phyloP scores from a whole-genome alignment of 768 basidiomycete genomes.

The Collybia sordida region DNA sequence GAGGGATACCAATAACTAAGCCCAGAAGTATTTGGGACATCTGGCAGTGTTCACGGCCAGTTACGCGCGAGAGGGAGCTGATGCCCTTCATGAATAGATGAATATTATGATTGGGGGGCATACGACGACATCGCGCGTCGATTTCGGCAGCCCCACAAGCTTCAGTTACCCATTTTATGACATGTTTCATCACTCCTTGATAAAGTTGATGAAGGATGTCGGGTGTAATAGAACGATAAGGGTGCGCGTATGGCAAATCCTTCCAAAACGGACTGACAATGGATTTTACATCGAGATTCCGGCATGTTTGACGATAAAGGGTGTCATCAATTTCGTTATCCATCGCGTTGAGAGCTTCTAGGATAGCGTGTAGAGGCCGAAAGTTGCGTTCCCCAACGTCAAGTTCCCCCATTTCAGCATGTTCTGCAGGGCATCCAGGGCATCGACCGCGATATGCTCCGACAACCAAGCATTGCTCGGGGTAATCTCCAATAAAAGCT shows the following conservation, averaged over 20 bases:
- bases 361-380: no score
- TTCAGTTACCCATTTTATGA: constrained; percentile 27
- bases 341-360: no score
- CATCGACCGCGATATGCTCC: background rate
- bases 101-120: constrained; percentile 35
- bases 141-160: constrained; percentile 24
- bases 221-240: constrained; percentile 24
- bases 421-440: background rate
- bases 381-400: constrained; percentile 16
- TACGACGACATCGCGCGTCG: no score
- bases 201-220: constrained; percentile 34
- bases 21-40: constrained; percentile 31
- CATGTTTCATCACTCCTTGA: constrained; percentile 33
- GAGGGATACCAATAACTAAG: constrained; percentile 24
- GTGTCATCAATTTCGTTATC: constrained; percentile 33
- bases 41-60: constrained; percentile 32
- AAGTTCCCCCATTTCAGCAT: constrained; percentile 19
- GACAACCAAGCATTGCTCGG: no score
- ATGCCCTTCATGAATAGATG: constrained; percentile 35
- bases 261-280: constrained; percentile 21
- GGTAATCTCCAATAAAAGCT: background rate
- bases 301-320: no score
- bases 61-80: constrained; percentile 23
- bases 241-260: constrained; percentile 24
- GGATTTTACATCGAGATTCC: background rate